phyloP scores from a whole-genome alignment of 106 monocot genomes.

The Narthecium ossifragum region DNA sequence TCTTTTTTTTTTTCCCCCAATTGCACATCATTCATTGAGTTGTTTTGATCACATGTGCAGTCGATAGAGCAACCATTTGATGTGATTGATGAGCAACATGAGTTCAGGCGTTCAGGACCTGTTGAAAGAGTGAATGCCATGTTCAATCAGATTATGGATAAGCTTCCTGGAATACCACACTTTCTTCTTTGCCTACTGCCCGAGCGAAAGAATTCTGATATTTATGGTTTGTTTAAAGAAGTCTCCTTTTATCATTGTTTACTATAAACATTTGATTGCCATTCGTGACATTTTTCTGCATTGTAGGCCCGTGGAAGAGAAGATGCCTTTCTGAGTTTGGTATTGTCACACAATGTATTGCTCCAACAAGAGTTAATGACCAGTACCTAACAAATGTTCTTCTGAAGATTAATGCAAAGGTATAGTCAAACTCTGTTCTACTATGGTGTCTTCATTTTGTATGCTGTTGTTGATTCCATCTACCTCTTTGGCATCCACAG shows the following conservation, averaged over 20 bases:
- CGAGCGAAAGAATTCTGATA: constrained; percentile 77
- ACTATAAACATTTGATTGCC: background rate
- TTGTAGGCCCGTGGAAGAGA: constrained; percentile 86
- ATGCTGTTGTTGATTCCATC: background rate
- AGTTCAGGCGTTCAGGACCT: constrained; percentile 43
- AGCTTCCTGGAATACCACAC: constrained; percentile 54
- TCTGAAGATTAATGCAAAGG: constrained; percentile 94
- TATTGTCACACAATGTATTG: constrained; percentile 84
- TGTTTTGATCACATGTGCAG: constrained; percentile 19
- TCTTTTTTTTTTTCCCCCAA: no score
- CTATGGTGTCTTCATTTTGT: background rate
- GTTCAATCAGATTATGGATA: constrained; percentile 51
- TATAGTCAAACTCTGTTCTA: no score
- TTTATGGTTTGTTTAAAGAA: constrained; percentile 59
- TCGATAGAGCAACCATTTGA: constrained; percentile 52
- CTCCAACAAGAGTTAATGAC: constrained; percentile 68
- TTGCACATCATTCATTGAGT: background rate
- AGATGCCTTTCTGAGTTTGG: constrained; percentile 82
- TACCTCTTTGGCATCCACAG: constrained; percentile 23
- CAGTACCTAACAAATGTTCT: constrained; percentile 84
- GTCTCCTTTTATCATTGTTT: background rate
- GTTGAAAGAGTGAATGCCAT: constrained; percentile 64
- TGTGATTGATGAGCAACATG: constrained; percentile 57
- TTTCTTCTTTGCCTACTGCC: constrained; percentile 86
- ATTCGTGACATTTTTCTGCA: background rate